These are phyloP conservation scores for Leccinum angustisporum DNA, from an alignment of 1,284 basidiomycete species.

Conservation along the genomic window DNA sequence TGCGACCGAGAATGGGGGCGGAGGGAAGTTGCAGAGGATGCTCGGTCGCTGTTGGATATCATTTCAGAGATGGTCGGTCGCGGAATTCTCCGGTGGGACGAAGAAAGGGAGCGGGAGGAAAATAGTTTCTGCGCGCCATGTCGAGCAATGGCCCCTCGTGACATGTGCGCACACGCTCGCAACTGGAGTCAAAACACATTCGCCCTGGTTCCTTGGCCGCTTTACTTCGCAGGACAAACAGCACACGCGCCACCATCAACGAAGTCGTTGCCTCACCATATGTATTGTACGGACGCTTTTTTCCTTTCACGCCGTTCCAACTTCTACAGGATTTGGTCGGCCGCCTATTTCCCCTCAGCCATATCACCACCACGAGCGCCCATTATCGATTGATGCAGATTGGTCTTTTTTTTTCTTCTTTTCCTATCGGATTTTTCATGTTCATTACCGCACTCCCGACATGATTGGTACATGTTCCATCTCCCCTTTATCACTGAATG, in stretches of 20 bases:
- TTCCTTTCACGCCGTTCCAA: constrained; percentile 48
- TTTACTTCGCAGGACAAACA: constrained; percentile 25
- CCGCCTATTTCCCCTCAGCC: constrained; percentile 35
- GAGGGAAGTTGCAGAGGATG: constrained; percentile 50
- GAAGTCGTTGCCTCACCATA: constrained; percentile 38
- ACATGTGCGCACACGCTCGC: constrained; percentile 24
- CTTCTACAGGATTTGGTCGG: constrained; percentile 26
- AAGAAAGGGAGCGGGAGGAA: constrained; percentile 9
- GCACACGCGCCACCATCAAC: constrained; percentile 24
- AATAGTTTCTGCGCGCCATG: constrained; percentile 47
- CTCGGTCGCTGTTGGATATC: constrained; percentile 51
- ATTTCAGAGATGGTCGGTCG: constrained; percentile 41
- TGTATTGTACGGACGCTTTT: constrained; percentile 67
- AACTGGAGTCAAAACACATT: constrained; percentile 14
- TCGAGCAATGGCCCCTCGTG: constrained; percentile 24
- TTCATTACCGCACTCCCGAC: constrained; percentile 22
- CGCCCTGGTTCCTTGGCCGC: constrained; percentile 15
- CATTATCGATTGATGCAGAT: constrained; percentile 33
- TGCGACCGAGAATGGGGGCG: constrained; percentile 61
- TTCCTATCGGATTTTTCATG: constrained; percentile 27
- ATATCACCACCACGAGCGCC: constrained; percentile 32
- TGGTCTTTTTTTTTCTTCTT: constrained; percentile 17
- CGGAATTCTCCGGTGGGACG: constrained; percentile 19
- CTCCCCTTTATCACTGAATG: constrained; percentile 23
- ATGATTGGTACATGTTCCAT: constrained; percentile 24